A percentile compares a stretch with the other conserved stretches of the same genome.
phyloP scores from a whole-genome alignment of 495 filamentous ascomycete species.

The Aspergillus sclerotiicarbonarius region DNA sequence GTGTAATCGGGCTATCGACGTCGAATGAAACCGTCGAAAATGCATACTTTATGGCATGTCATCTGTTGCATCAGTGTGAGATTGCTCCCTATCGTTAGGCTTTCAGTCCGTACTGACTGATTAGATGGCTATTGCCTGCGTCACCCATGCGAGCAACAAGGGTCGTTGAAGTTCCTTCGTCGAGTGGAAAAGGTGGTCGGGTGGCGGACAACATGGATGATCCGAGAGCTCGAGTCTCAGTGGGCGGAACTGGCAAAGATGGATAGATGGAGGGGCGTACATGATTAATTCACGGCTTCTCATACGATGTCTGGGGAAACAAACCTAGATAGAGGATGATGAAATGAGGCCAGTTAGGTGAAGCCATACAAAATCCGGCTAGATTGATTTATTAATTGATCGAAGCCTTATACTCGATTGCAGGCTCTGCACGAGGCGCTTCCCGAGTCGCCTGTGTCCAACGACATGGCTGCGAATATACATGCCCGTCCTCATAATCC shows the following conservation, averaged over 20 bases:
- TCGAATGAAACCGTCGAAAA: constrained; percentile 43
- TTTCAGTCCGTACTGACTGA: constrained; percentile 2
- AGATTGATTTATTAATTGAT: no score
- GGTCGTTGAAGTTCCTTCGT: constrained; percentile 29
- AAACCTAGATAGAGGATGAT: no score
- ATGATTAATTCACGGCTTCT: no score
- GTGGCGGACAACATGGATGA: constrained; percentile 38
- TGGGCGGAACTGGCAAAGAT: constrained; percentile 30
- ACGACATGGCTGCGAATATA: no score
- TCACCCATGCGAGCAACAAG: constrained; percentile 29
- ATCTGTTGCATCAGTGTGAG: constrained; percentile 39
- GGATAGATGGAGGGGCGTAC: constrained; percentile 1
- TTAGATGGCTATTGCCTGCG: constrained; percentile 38
- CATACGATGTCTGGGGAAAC: no score
- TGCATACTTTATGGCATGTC: constrained; percentile 40
- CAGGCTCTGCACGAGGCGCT: no score
- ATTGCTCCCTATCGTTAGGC: background rate
- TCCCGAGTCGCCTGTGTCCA: no score
- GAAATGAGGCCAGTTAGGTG: no score
- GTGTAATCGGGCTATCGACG: constrained; percentile 34
- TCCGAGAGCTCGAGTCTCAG: constrained; percentile 27
- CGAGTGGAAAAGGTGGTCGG: constrained; percentile 31
- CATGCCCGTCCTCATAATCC: no score
- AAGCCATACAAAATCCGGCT: no score
- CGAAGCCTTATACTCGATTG: no score